These are phyloP conservation scores for Dendryphion nanum DNA, from an alignment of 2,329 filamentous ascomycete genomes.

Conservation along the genomic window DNA sequence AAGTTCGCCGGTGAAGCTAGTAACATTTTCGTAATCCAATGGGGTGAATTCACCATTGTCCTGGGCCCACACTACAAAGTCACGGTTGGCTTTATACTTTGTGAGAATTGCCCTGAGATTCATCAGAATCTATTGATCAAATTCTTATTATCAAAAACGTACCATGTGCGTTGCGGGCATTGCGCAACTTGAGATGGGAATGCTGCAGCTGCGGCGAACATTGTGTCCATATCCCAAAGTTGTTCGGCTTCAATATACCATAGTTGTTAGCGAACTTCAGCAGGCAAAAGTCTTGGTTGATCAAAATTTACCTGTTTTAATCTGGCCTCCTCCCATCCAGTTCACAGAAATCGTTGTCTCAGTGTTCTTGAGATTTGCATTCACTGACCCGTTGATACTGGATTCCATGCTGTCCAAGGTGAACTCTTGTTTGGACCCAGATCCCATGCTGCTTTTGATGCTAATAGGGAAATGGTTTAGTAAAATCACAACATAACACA, in stretches of 20 bases:
- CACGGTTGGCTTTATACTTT: conserved; percentile 8
- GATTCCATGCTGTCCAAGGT: neutral
- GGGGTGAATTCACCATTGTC: conserved; percentile 2
- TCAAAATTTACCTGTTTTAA: conserved; percentile 10
- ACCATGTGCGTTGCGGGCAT: conserved; percentile 7
- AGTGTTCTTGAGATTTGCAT: conserved; percentile 2
- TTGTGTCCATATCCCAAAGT: conserved; percentile 6
- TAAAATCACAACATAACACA: neutral
- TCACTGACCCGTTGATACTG: neutral
- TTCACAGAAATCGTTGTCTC: conserved; percentile 12
- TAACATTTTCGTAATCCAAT: conserved; percentile 10
- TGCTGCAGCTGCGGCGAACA: conserved; percentile 6
- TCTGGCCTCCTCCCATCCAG: conserved; percentile 12
- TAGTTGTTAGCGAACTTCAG: no score
- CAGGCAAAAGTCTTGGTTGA: no score
- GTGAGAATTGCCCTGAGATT: conserved; percentile 9
- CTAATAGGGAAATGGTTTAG: neutral
- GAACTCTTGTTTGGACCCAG: neutral
- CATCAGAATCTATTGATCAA: neutral
- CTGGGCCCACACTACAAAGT: conserved; percentile 4
- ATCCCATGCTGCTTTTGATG: neutral
- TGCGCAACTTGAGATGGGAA: conserved; percentile 9
- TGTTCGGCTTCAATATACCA: no score
- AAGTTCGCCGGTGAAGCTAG: conserved; percentile 8
- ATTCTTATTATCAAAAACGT: neutral